Base-by-base conservation (phyloP, 495 filamentous ascomycete genomes). In the Podospora pseudocomata region DNA sequence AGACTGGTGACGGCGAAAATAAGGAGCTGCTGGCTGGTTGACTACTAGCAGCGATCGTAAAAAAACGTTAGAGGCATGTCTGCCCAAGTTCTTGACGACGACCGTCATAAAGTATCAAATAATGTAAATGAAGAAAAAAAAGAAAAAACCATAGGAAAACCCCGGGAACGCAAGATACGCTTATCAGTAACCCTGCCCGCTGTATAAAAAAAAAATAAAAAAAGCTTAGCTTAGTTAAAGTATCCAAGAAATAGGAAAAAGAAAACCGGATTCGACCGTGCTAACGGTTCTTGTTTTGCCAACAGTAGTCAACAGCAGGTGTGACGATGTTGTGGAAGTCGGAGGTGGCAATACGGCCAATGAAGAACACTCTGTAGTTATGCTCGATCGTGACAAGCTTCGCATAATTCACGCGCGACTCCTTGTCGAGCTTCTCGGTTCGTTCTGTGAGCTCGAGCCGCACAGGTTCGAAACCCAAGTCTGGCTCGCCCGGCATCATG, bases 331-430 rank as follows among this genome's bases (percentile, higher is more conserved):
- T 66, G 32, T 76, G 60, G 65, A 82, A 75, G 64, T 78, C 74
- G 4, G 71, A 69, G 4, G 64, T 49, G 2, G 65, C 64, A 20
- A 87, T 78, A 4, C 68, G 69, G n/a, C 78, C 74, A 30, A 81
- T 78, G 60, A 85, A 84, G 66, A 77, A 78, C 18, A 82, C 78
- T 67, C 79, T 81, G 65, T 80, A 73, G 61, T 83, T 81, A 73
- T 84, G 82, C 66, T 85, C 82, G 49, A 85, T 78, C 4, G 85
- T 82, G 9, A 76, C 73, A 9, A 85, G 75, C 63, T 81, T 82
- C 5, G 77, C 74, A 39, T 83, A 80, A 67, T 82, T 79, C 27
- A 83, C 78, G 3, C 82, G 80, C 13, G 82, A 85, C 65, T 83
- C 81, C 54, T 66, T 75, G 26, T 76, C 75, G 2, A 85, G 72